Base-by-base conservation (phyloP, 2,329 filamentous ascomycete genomes). In the Davidsoniella australis region DNA sequence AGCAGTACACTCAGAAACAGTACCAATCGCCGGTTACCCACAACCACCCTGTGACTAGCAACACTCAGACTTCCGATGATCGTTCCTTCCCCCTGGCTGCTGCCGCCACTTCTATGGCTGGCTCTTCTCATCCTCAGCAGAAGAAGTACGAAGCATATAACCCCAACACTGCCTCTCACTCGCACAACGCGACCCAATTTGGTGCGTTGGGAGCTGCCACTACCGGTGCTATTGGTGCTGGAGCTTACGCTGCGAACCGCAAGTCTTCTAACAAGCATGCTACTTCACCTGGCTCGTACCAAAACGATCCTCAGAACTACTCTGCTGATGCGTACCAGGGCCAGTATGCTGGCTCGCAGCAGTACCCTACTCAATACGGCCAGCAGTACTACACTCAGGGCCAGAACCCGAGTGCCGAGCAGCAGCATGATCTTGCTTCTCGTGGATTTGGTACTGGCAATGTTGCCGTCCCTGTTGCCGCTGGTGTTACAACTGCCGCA, bases 141-240 rank as follows among this genome's bases (percentile, higher is more conserved):
- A 43, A 14, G 12, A n/a, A 41, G 33, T 41, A 23, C 9, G 24
- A 45, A 20, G 18, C 33, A n/a, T 51, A 23, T 17, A 41, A 48
- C 14, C 45, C 45, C 17, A 47, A 37, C 14, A 16, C 47, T 8
- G 40, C 6, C 7, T 40, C 45, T 16, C 24, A 10, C n/a, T 33
- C 20, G n/a, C 47, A 44, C 17, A 23, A 40, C 20, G 37, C 37
- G 41, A 6, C 41, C 41, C 20, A 24, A 12, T 20, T 41, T 26
- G n/a, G 26, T 18, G 47, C 42, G 23, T 29, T 41, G n/a, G 16
- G 20, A n/a, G 33, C 43, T 33, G 38, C 38, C 18, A 41, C 40
- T 5, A 33, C 51, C 46, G 41, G 16, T 29, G 42, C 23, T 24
- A 26, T 12, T 46, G 48, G 48, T 10, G 48, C 38, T 37, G 47